These are phyloP conservation scores for Durotheca rogersii DNA, from an alignment of 495 filamentous ascomycete genomes.

Conservation along the genomic window DNA sequence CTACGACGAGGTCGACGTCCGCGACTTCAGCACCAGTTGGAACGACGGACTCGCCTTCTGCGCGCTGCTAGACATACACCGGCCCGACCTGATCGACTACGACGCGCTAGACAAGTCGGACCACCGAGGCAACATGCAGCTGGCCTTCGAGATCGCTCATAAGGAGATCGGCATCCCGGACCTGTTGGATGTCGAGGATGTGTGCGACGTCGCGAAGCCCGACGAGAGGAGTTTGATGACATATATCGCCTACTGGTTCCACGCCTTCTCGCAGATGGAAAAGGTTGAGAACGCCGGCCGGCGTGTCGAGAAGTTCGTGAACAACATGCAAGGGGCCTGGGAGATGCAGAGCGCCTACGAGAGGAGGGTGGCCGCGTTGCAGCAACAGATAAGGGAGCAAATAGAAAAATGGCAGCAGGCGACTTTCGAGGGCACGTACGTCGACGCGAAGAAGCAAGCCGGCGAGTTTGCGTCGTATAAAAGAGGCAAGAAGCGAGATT, in stretches of 20 bases:
- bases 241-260: slow-evolving; percentile 99
- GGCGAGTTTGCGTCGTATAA: slow-evolving; percentile 83
- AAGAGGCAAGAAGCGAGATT: slow-evolving; percentile 79
- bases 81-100: slow-evolving; percentile 95
- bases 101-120: slow-evolving; percentile 91
- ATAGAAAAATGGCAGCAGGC: slow-evolving; percentile 72
- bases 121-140: slow-evolving; percentile 94
- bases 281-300: slow-evolving; percentile 95
- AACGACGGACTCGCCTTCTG: slow-evolving; percentile 97
- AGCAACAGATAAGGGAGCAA: slow-evolving; percentile 72
- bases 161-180: slow-evolving; percentile 97
- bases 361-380: slow-evolving; percentile 75
- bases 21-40: slow-evolving; percentile 94
- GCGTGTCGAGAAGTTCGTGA: slow-evolving; percentile 96
- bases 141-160: slow-evolving; percentile 92
- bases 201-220: slow-evolving; percentile 92
- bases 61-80: slow-evolving; percentile 93
- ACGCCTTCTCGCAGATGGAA: slow-evolving; percentile 97
- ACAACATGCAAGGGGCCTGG: slow-evolving; percentile 99
- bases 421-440: slow-evolving; percentile 86
- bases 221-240: slow-evolving; percentile 98
- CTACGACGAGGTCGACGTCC: slow-evolving; percentile 92
- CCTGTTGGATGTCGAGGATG: slow-evolving; percentile 94
- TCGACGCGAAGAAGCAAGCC: slow-evolving; percentile 86
- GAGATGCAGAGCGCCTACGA: slow-evolving; percentile 98